phyloP scores from a whole-genome alignment of 139 green algal species.

The Chlamydomonas eustigma region DNA sequence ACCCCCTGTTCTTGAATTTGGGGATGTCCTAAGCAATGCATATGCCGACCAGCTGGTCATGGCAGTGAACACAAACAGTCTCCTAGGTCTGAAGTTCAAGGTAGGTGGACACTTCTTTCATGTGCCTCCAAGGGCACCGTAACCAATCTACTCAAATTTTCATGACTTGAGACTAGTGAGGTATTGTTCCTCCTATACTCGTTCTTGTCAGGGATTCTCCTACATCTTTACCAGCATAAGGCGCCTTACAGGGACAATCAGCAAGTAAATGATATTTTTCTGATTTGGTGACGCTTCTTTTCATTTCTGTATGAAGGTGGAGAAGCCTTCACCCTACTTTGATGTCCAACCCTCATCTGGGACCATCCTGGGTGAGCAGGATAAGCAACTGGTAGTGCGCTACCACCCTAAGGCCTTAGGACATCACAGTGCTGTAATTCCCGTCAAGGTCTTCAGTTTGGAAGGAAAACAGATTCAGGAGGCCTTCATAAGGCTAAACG shows the following conservation, averaged over 20 bases:
- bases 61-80: slow-evolving; percentile 35
- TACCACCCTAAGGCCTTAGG: slow-evolving; percentile 44
- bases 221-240: no score
- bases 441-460: slow-evolving; percentile 12
- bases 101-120: no score
- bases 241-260: no score
- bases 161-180: no score
- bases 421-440: slow-evolving; percentile 22
- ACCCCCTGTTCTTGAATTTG: slow-evolving; percentile 29
- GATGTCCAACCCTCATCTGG: slow-evolving; percentile 25
- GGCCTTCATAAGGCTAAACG: not conserved
- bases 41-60: slow-evolving; percentile 43
- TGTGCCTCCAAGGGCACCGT: no score
- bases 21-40: slow-evolving; percentile 28
- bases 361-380: slow-evolving; percentile 16
- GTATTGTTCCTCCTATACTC: no score
- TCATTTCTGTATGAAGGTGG: not conserved
- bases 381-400: slow-evolving; percentile 35
- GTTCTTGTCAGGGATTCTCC: no score
- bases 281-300: not conserved
- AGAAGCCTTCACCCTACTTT: slow-evolving; percentile 32
- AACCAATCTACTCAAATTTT: no score
- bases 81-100: slow-evolving; percentile 18
- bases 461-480: not conserved
- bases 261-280: no score